These are phyloP conservation scores for Verticillium alfalfae DNA, from an alignment of 2,329 filamentous ascomycete genomes.

Conservation along the genomic window DNA sequence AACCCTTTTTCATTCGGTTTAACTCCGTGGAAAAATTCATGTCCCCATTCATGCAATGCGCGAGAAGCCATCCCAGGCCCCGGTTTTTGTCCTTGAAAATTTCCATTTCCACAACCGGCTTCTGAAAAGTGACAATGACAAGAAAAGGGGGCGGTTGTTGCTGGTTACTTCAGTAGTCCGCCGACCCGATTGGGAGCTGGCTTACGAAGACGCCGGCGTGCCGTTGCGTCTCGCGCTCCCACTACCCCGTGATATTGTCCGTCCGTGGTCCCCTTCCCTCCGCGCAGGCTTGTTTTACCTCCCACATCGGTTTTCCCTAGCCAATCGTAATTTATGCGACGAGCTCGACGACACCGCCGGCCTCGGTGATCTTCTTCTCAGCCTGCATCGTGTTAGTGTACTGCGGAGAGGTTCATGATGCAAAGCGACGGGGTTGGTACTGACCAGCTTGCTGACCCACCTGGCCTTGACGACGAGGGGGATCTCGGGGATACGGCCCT, in stretches of 20 bases:
- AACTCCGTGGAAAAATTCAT: conserved; percentile 10
- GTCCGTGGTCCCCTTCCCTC: neutral
- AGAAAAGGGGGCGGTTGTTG: neutral
- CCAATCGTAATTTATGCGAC: conserved; percentile 59
- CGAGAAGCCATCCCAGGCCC: conserved; percentile 9
- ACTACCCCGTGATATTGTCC: conserved; percentile 2
- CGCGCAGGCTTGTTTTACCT: conserved; percentile 1
- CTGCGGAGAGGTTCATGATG: no score
- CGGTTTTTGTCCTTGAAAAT: conserved; percentile 8
- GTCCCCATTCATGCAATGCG: conserved; percentile 12
- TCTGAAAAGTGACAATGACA: conserved; percentile 4
- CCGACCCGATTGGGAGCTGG: neutral
- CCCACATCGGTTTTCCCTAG: neutral
- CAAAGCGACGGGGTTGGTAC: neutral
- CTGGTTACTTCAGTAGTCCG: conserved; percentile 7
- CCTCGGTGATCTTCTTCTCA: conserved; percentile 98
- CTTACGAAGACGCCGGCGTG: neutral
- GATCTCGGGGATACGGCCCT: conserved; percentile 90
- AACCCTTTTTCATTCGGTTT: conserved; percentile 14
- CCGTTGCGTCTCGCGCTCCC: neutral
- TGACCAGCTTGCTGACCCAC: conserved; percentile 79
- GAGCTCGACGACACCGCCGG: conserved; percentile 92
- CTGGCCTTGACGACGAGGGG: conserved; percentile 91
- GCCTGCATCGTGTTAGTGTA: conserved; percentile 34
- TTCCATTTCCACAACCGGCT: conserved; percentile 7